Evolutionary conservation across 805 yeast species (phyloP).

Genomic region (Kodamaea jinghongensis): DNA sequence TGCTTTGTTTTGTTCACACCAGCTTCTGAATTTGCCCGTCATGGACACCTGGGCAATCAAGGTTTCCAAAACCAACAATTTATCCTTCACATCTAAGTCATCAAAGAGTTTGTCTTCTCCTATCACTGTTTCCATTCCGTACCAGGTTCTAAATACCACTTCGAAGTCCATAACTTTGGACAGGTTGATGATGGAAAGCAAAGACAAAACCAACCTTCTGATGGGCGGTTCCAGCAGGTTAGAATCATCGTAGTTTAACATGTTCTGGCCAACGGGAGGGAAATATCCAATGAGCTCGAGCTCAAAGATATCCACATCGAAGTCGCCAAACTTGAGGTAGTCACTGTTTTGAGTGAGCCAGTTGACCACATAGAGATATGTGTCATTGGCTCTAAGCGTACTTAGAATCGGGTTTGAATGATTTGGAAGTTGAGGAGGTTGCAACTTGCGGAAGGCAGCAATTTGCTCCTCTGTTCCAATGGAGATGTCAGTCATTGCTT

Average conservation of each 20-base stretch:
- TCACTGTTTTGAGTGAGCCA: slow-evolving; percentile 59
- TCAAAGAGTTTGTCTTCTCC: slow-evolving; percentile 34
- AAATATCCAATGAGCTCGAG: slow-evolving; percentile 48
- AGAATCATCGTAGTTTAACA: slow-evolving; percentile 7
- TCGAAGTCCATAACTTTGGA: slow-evolving; percentile 34
- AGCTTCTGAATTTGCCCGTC: slow-evolving; percentile 45
- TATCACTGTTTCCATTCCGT: slow-evolving; percentile 23
- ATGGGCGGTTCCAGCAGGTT: slow-evolving; percentile 1
- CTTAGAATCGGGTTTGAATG: slow-evolving; percentile 9
- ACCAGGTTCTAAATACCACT: slow-evolving; percentile 31
- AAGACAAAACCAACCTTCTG: slow-evolving; percentile 41
- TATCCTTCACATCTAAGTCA: slow-evolving; percentile 40
- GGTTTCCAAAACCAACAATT: slow-evolving; percentile 47
- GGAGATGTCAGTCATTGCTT: not conserved
- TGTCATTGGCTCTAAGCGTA: slow-evolving; percentile 15
- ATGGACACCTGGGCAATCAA: slow-evolving; percentile 44
- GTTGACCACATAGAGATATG: slow-evolving; percentile 37
- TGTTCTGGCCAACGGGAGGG: slow-evolving; percentile 10
- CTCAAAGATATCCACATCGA: slow-evolving; percentile 60
- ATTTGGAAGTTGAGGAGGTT: slow-evolving; percentile 12
- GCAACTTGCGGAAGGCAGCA: slow-evolving; percentile 11
- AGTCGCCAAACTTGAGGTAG: slow-evolving; percentile 50
- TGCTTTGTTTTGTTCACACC: slow-evolving; percentile 36
- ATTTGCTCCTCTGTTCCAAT: slow-evolving; percentile 14
- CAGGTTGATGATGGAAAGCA: slow-evolving; percentile 41